phyloP scores from a whole-genome alignment of 176 grass and related monocot genomes.

The Oryza meridionalis region DNA sequence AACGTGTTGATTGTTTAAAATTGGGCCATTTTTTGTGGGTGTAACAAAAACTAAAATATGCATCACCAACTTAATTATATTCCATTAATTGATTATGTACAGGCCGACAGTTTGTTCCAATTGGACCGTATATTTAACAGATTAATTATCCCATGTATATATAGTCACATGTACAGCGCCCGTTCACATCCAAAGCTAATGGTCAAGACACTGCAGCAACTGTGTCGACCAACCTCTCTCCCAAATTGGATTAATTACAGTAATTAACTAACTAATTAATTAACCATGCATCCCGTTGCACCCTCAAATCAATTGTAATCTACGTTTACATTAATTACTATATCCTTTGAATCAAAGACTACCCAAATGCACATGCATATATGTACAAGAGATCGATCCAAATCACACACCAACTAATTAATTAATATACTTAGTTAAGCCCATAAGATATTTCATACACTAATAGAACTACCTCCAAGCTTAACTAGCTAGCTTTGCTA shows the following conservation, averaged over 20 bases:
- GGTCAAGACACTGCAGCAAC: no score
- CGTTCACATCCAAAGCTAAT: not conserved
- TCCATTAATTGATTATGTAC: not conserved
- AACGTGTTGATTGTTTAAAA: not conserved
- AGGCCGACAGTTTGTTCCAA: not conserved
- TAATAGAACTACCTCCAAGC: not conserved
- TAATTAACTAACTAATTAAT: not conserved
- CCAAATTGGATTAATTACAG: not conserved
- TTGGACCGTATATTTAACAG: not conserved
- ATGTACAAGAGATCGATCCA: not conserved
- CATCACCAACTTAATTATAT: not conserved
- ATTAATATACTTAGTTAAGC: not conserved
- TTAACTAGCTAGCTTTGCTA: not conserved
- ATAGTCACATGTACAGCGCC: not conserved
- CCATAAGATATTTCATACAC: not conserved
- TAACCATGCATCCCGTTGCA: not conserved
- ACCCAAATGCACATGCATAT: not conserved
- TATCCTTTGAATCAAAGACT: not conserved
- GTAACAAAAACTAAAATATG: not conserved
- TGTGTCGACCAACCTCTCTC: not conserved
- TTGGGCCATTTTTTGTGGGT: not conserved
- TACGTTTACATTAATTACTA: not conserved
- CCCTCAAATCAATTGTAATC: not conserved
- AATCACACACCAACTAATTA: not conserved
- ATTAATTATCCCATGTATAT: not conserved